Percentiles rank a stretch among this genome's conserved stretches.
These are phyloP conservation scores for Sporothrix humicola DNA, from an alignment of 2,329 filamentous ascomycete genomes.

Conservation along the genomic window DNA sequence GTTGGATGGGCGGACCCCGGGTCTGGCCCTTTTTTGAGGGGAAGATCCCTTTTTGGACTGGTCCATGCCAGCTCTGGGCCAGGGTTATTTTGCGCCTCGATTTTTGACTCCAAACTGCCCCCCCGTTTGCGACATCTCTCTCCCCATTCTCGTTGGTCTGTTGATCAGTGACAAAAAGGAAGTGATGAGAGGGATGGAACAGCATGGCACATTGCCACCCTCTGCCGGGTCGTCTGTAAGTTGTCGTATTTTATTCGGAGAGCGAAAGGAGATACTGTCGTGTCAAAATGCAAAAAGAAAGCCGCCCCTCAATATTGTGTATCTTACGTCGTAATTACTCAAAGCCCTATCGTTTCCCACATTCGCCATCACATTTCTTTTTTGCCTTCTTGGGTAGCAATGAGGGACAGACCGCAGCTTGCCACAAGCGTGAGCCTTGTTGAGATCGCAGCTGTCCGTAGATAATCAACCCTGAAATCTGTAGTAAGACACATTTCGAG, in stretches of 20 bases:
- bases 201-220: not conserved
- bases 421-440: no score
- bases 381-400: not conserved
- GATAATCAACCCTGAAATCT: no score
- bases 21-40: conserved; percentile 19
- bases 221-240: not conserved
- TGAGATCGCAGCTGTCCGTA: no score
- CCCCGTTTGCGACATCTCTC: not conserved
- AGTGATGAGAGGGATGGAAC: not conserved
- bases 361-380: not conserved
- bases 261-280: not conserved
- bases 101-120: conserved; percentile 10
- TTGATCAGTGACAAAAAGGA: not conserved
- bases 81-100: not conserved
- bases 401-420: not conserved
- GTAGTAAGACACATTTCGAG: no score
- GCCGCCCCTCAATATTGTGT: no score
- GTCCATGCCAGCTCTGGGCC: not conserved
- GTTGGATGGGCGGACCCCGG: conserved; percentile 7
- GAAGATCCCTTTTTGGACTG: conserved; percentile 25
- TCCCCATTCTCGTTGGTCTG: not conserved
- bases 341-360: not conserved
- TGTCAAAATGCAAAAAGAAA: not conserved
- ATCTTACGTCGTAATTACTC: not conserved
- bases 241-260: not conserved